Conservation (phyloP, 202 grass and related monocot genomes). For the Cymbopogon flexuosus region DNA sequence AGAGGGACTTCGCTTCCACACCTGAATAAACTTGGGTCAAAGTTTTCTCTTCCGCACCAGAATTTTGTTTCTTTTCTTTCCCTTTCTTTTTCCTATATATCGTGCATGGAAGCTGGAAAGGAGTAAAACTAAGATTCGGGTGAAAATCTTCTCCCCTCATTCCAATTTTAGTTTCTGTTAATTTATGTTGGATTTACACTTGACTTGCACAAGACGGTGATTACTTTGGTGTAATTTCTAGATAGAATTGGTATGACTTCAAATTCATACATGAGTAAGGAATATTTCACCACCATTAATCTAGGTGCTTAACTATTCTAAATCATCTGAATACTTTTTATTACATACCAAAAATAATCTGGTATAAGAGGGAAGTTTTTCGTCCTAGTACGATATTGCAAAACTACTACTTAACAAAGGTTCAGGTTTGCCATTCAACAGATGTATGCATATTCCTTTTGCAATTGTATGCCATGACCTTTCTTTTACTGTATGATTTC, state of each 20-base stretch:
- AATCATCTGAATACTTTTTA: not conserved
- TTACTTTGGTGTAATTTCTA: not conserved
- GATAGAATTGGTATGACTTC: not conserved
- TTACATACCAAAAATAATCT: not conserved
- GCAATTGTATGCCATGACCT: not conserved
- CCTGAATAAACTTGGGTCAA: not conserved
- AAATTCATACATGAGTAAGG: not conserved
- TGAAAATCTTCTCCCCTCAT: not conserved
- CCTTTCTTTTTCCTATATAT: not conserved
- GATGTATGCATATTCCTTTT: not conserved
- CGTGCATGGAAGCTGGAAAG: not conserved
- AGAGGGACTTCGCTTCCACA: not conserved
- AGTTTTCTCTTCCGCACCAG: not conserved
- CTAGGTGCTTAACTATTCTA: not conserved
- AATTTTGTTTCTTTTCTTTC: not conserved
- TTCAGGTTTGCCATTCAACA: not conserved
- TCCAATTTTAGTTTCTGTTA: not conserved
- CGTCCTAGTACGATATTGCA: not conserved
- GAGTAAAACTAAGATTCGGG: not conserved
- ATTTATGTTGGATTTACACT: not conserved
- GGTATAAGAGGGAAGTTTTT: not conserved
- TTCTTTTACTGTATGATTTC: constrained; percentile 26
- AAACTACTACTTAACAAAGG: not conserved
- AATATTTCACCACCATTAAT: not conserved
- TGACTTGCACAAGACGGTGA: not conserved